These are phyloP conservation scores for Trichoderma reesei DNA, from an alignment of 495 filamentous ascomycete genomes.

Conservation along the genomic window DNA sequence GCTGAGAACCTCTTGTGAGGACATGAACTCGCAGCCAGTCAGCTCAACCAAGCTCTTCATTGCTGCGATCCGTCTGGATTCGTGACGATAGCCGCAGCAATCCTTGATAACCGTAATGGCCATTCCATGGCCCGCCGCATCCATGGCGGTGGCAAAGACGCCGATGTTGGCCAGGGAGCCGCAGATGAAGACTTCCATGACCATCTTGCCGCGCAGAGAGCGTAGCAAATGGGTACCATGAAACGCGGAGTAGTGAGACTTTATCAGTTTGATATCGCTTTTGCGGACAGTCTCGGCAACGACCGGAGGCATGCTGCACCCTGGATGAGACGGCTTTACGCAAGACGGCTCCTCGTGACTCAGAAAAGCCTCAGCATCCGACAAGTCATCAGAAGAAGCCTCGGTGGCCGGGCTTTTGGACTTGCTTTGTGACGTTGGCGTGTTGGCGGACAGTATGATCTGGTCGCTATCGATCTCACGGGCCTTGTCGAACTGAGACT, in stretches of 20 bases:
- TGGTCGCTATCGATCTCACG: conserved; percentile 43
- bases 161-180: conserved; percentile 83
- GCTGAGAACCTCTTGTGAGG: conserved; percentile 48
- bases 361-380: conserved; percentile 25
- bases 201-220: conserved; percentile 61
- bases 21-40: conserved; percentile 59
- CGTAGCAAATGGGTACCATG: conserved; percentile 58
- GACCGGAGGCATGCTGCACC: conserved; percentile 51
- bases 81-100: conserved; percentile 74
- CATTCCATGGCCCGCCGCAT: conserved; percentile 80
- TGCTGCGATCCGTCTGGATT: conserved; percentile 62
- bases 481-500: conserved; percentile 59
- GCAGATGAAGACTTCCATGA: conserved; percentile 88
- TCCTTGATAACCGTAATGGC: conserved; percentile 79
- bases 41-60: conserved; percentile 66
- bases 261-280: conserved; percentile 61
- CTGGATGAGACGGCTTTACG: conserved; percentile 37
- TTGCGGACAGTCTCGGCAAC: conserved; percentile 47
- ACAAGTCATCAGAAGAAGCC: conserved; percentile 11
- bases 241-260: conserved; percentile 85
- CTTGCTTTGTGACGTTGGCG: conserved; percentile 7
- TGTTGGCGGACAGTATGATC: conserved; percentile 30
- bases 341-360: not conserved
- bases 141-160: conserved; percentile 84
- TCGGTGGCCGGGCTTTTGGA: not conserved